Evolutionary conservation across 1,284 basidiomycete species (phyloP), one percentile per base, ranked within the genome.

Genomic region (Microbotryomycetes sp.): DNA sequence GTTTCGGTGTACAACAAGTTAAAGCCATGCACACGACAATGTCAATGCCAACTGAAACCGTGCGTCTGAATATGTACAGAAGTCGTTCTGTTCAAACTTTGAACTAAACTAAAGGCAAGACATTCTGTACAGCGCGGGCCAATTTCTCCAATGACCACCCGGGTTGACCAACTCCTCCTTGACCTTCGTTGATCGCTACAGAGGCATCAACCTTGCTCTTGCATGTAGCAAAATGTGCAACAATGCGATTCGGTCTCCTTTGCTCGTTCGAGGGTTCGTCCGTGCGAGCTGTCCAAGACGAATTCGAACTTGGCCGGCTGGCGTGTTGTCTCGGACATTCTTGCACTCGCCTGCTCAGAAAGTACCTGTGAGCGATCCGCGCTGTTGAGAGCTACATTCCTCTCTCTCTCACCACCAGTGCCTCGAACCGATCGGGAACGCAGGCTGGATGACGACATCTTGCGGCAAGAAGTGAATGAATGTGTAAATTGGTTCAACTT

Each of bases 391-490:
- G 35, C 35, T 41, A 18, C 9, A 41, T 41, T 41, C 35, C 9
- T 9, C 35, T 41, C 18, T 41, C 18, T 30, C 18, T 15, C 50
- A 45, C 59, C 54, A 56, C 59, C 54, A 56, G 9, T 29, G 23
- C 28, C 18, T 5, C 13, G 29, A 23, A 31, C 45, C 30, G 45
- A 56, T 7, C 9, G 46, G 18, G 15, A 29, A n/a, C 18, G 30
- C 21, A 0, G 54, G 50, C 15, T 28, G 5, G 29, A 52, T 30
- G 54, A 53, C 59, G 27, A 60, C 6, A 35, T 60, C 58, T 29
- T 35, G 41, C 3, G 59, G 59, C 9, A 35, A 45, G 50, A 56
- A 56, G 30, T 56, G 54, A 26, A 60, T 23, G 46, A 56, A 60
- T 6, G 54, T 56, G n/a, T 35, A 53, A 24, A 45, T 35, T 2